Base-by-base conservation (phyloP, 257 asterid genomes). In the Eucommia ulmoides region DNA sequence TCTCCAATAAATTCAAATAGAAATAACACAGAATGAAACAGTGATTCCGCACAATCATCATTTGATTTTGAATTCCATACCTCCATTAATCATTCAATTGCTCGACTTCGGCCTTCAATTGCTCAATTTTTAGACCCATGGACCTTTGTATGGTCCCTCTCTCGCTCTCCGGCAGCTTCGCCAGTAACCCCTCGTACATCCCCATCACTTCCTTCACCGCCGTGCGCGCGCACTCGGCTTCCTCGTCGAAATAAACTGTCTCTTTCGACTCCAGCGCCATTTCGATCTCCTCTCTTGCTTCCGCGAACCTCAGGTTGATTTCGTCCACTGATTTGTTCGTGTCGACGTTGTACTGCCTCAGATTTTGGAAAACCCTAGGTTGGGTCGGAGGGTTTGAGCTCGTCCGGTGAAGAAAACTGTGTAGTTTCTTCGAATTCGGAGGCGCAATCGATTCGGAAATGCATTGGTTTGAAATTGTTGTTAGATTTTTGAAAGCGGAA, bases 271-370 rank as follows among this genome's bases (percentile, higher is more conserved):
- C 96, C 96, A 91, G 52, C 10, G 99, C 99, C 41, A 91, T 65
- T 19, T 91, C 99, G 53, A 91, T 77, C 82, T 91, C 99, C 74
- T 91, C 99, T 53, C 99, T 74, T 10, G 99, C 99, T 73, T 86
- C 99, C n/a, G 89, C 89, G 54, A 91, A 91, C 71, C 86, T 91
- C 68, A 79, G 76, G 74, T 91, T 91, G 24, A 91, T 91, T 41
- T 41, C 51, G 49, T 91, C 99, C 60, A 86, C 95, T 67, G 69
- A 93, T 52, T 52, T 75, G 55, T 81, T 83, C 24, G 62, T 67
- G 24, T 77, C 82, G 12, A 21, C 89, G 35, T 87, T 77, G 76
- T 72, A 85, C 11, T 59, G 66, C 53, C 93, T 64, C 8, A 42
- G 16, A 57, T 75, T 56, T 18, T 45, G 65, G 51, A 56, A 65